Base-by-base conservation (phyloP, 2,329 filamentous ascomycete species). In the Hypoxylon rubiginosum region DNA sequence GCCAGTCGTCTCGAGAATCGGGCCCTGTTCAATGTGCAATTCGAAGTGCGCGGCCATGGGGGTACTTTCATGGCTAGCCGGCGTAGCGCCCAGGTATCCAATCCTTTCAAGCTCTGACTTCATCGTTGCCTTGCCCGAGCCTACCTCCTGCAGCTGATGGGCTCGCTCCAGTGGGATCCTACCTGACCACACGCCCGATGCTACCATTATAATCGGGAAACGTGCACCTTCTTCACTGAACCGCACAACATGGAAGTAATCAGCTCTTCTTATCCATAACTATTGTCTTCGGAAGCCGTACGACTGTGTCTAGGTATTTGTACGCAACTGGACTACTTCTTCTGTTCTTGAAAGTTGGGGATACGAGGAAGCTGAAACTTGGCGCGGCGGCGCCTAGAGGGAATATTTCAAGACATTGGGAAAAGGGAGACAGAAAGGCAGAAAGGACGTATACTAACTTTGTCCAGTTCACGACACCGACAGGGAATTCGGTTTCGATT, bases 381-480 rank as follows among this genome's bases (percentile, higher is more conserved):
- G 21, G 21, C 21, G 21, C 21, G 2, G 21, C 21, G 21, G 21
- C 21, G 21, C 2, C 21, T 24, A 24, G 21, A 24, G 30, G 30
- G 30, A 32, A 32, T 2, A 8, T 32, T 32, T 32, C 30, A 32
- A 11, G 30, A 32, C 30, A 32, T 13, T 36, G 32, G 32, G 32
- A 36, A 36, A 13, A 13, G 32, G 11, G 9, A 36, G 13, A 13
- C 10, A 36, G 10, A 13, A 36, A 36, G 5, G 4, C 32, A 36
- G 32, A 36, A 36, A 36, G 9, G 32, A 36, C 32, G 32, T 36
- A 11, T 36, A 36, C 32, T 36, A 36, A 36, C 32, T 92, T 92
- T 4, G 90, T 93, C 90, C 90, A 92, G 73, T 93, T 92, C 3
- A 94, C 86, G 0, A 93, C 86, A 1, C 90, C 91, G 0, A 93